These are phyloP conservation scores for Euphrasia arctica DNA, from an alignment of 305 asterid species.

Conservation along the genomic window DNA sequence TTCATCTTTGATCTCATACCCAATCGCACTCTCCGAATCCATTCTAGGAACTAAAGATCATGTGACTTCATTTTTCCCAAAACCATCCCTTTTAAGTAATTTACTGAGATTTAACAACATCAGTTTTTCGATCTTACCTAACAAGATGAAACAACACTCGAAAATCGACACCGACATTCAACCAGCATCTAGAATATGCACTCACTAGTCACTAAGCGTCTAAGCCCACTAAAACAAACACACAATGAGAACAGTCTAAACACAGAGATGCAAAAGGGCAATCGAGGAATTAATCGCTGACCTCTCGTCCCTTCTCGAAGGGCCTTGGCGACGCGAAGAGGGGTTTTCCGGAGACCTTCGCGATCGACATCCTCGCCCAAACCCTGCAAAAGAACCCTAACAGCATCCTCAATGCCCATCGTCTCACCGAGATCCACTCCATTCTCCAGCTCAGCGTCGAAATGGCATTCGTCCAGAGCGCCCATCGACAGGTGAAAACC, in stretches of 20 bases:
- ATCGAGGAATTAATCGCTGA: conserved; percentile 22
- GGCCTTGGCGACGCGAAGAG: conserved; percentile 95
- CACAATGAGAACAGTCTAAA: not conserved
- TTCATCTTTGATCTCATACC: too few species aligned
- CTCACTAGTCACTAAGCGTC: not conserved
- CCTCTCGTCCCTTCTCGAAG: conserved; percentile 86
- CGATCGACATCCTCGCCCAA: conserved; percentile 92
- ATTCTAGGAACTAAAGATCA: too few species aligned
- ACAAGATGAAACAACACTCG: not conserved
- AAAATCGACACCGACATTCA: not conserved
- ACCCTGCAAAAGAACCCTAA: conserved; percentile 75
- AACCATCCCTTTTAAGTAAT: too few species aligned
- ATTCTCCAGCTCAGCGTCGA: conserved; percentile 50
- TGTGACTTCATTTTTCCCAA: too few species aligned
- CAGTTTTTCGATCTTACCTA: too few species aligned
- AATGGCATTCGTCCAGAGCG: conserved; percentile 77
- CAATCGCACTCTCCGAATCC: too few species aligned
- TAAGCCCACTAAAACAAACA: not conserved
- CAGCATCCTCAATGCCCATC: conserved; percentile 71
- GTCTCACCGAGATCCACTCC: conserved; percentile 53
- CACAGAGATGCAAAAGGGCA: conserved; percentile 10
- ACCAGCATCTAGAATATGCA: not conserved
- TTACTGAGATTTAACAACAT: too few species aligned
- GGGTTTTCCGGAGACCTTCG: conserved; percentile 79
- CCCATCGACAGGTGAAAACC: conserved; percentile 58